Percentiles rank a stretch among this genome's conserved stretches.
Conservation (phyloP, 2,329 filamentous ascomycete genomes). For the Ilyonectria destructans region DNA sequence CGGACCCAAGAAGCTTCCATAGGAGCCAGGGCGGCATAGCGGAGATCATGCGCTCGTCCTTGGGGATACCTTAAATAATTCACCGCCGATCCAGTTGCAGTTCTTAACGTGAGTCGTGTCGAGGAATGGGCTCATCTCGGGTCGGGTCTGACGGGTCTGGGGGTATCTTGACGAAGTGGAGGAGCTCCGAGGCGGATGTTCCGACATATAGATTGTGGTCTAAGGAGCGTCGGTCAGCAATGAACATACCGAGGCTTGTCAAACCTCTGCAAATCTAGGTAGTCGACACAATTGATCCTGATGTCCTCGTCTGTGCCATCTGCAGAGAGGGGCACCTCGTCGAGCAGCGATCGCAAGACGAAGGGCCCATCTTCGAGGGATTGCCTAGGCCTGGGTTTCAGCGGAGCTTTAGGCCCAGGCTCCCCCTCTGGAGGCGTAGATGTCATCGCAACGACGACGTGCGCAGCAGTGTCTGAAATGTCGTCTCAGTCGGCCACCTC, state of each 20-base stretch:
- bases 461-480: constrained; percentile 20
- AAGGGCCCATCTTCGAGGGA: constrained; percentile 73
- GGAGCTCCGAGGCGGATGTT: constrained; percentile 79
- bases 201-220: constrained; percentile 80
- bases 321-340: constrained; percentile 80
- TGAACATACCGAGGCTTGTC: no score
- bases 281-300: constrained; percentile 80
- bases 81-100: constrained; percentile 93
- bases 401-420: constrained; percentile 29
- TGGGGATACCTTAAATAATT: no score
- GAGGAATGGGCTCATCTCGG: no score
- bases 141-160: constrained; percentile 78
- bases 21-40: no score
- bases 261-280: constrained; percentile 58
- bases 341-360: constrained; percentile 79
- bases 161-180: constrained; percentile 89
- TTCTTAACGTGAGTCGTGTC: constrained; percentile 80
- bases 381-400: no score
- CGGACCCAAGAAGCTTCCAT: no score
- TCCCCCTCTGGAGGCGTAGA: constrained; percentile 52
- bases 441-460: constrained; percentile 77
- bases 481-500: no score
- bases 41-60: no score
- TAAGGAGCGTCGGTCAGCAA: constrained; percentile 50
- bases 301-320: constrained; percentile 74